phyloP scores from a whole-genome alignment of 345 rosid genomes.

The Eucalyptus lansdowneana region DNA sequence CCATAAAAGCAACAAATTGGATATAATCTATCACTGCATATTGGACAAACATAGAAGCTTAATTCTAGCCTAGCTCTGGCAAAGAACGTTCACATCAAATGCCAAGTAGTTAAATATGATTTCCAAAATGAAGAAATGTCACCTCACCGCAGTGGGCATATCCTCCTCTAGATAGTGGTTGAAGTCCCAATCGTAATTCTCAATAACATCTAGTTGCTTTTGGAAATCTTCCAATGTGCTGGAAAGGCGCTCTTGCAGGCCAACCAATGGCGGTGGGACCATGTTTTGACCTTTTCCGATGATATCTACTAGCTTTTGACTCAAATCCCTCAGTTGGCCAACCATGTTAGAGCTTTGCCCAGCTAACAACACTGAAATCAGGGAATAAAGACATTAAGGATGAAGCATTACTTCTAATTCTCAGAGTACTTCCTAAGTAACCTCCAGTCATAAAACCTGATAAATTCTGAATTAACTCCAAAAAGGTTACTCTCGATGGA shows the following conservation, averaged over 20 bases:
- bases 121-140: constrained; percentile 22
- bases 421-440: not conserved
- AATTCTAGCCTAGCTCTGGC: not conserved
- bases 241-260: constrained; percentile 24
- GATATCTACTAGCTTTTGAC: constrained; percentile 6
- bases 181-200: constrained; percentile 81
- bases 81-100: not conserved
- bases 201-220: constrained; percentile 43
- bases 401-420: not conserved
- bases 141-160: constrained; percentile 88
- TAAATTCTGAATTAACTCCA: constrained; percentile 16
- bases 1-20: not conserved
- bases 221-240: constrained; percentile 34
- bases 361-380: not conserved
- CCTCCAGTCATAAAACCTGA: constrained; percentile 27
- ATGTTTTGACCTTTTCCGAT: constrained; percentile 10
- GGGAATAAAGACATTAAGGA: not conserved
- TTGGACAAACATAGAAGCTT: not conserved
- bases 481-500: not conserved
- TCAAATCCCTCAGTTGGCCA: constrained; percentile 12
- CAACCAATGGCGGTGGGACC: constrained; percentile 4
- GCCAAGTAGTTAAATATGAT: not conserved
- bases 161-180: constrained; percentile 80
- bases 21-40: not conserved
- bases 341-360: constrained; percentile 3